Evolutionary conservation across 1,284 basidiomycete genomes (phyloP).

Genomic region (Pyrrhoderma noxium): DNA sequence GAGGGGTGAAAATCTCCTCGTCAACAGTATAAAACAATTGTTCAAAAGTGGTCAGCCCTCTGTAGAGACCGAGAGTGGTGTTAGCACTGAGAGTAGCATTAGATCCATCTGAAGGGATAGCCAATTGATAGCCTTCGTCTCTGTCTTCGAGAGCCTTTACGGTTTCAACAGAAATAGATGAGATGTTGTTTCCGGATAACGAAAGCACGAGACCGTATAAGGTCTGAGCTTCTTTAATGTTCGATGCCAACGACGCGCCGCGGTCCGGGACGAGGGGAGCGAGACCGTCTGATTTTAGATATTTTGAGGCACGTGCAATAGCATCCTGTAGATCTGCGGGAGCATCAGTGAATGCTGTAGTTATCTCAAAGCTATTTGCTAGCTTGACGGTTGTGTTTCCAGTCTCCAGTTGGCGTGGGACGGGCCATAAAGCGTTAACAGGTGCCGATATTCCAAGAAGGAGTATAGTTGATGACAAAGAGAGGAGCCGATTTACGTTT

Average conservation of each 20-base stretch:
- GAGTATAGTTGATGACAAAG: neutral
- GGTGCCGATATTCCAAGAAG: too few species aligned
- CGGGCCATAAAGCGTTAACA: slow-evolving; percentile 50
- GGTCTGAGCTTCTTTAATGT: neutral
- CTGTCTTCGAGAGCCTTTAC: slow-evolving; percentile 45
- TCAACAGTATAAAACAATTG: slow-evolving; percentile 65
- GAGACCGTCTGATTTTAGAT: slow-evolving; percentile 42
- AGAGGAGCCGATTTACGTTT: slow-evolving; percentile 25
- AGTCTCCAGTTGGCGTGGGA: slow-evolving; percentile 43
- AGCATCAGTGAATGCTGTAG: slow-evolving; percentile 29
- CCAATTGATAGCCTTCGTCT: slow-evolving; percentile 62
- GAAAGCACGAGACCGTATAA: slow-evolving; percentile 4
- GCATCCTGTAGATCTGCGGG: slow-evolving; percentile 40
- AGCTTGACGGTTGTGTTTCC: slow-evolving; percentile 48
- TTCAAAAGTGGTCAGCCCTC: slow-evolving; percentile 78
- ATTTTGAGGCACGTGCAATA: slow-evolving; percentile 32
- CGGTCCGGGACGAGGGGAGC: slow-evolving; percentile 45
- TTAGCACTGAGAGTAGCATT: slow-evolving; percentile 57
- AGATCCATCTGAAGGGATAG: slow-evolving; percentile 53
- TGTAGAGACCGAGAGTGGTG: slow-evolving; percentile 68
- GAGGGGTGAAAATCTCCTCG: slow-evolving; percentile 45
- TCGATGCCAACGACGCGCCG: slow-evolving; percentile 25
- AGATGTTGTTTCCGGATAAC: neutral
- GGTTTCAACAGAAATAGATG: slow-evolving; percentile 46
- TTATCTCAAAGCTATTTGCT: slow-evolving; percentile 41